Evolutionary conservation across 1,284 basidiomycete species (phyloP), one percentile per base, ranked within the genome.

Genomic region (Dichomitus squalens): DNA sequence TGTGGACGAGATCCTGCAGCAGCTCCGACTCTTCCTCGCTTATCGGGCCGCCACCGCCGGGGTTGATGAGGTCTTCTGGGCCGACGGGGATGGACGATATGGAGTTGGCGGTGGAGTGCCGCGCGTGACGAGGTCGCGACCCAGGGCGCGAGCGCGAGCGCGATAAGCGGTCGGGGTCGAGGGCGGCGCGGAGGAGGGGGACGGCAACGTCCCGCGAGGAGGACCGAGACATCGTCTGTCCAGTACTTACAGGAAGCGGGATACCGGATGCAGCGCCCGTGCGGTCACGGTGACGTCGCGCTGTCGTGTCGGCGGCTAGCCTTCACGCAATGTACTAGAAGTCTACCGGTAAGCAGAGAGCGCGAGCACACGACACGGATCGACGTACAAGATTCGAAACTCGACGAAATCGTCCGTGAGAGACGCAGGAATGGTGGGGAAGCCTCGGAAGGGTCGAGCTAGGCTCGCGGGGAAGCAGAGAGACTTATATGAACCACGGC

Each of bases 11-110:
- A 51, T 84, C 80, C 41, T 77, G 71, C 34, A 85, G 64, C 16
- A 82, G 67, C 48, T 82, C 81, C 1, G 75, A 72, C 7, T 76
- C 69, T 52, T 81, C 77, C 52, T 81, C 79, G 55, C 73, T 72
- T 29, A 84, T 73, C 27, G 74, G 57, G 3, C 75, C 82, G 50
- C 82, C 80, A 4, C 16, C 44, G 14, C 39, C 18, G 29, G 78
- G 77, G 7, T 78, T 64, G 44, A 79, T 64, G 12, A 81, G 64
- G 43, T 65, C 73, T 55, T 82, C 78, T 31, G 74, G 70, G 31
- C 58, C 68, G 21, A 68, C 65, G 31, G 65, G 52, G 33, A 68
- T 43, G n/a, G 29, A 31, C 11, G 29, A 11, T 5, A 31, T 31
- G 1, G 68, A 67, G 20, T 58, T 55, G 27, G 62, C 36, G 18